phyloP scores from a whole-genome alignment of 73 alveolate species.

The Strombidium stylifer region DNA sequence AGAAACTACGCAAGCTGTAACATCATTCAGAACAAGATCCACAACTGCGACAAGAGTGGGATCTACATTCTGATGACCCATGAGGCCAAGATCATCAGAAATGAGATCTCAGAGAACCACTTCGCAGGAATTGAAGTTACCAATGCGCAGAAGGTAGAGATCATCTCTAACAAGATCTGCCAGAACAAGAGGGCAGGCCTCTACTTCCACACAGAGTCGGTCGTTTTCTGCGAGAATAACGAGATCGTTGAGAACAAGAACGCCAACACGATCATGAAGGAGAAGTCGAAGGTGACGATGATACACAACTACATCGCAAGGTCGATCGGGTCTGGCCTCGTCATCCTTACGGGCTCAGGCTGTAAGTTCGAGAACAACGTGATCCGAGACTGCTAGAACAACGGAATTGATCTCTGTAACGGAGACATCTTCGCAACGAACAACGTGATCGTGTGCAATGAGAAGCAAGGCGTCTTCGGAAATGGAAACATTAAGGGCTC shows the following conservation, averaged over 20 bases:
- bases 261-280: constrained; percentile 13
- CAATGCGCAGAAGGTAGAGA: constrained; percentile 27
- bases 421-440: not conserved
- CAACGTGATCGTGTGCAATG: constrained; percentile 1
- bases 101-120: constrained; percentile 16
- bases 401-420: constrained; percentile 14
- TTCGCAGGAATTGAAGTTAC: constrained; percentile 35
- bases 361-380: constrained; percentile 1
- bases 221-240: constrained; percentile 4
- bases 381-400: not conserved
- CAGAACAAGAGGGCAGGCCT: constrained; percentile 18
- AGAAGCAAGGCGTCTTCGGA: not conserved
- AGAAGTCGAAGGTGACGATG: constrained; percentile 5
- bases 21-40: not conserved
- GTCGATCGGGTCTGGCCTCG: constrained; percentile 10
- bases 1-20: constrained; percentile 14
- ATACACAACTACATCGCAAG: not conserved
- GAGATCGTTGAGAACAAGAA: constrained; percentile 4
- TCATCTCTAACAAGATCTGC: not conserved
- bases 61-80: not conserved
- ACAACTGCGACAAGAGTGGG: constrained; percentile 24
- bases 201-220: constrained; percentile 17
- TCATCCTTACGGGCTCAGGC: not conserved
- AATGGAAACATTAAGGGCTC: constrained; percentile 14
- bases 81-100: constrained; percentile 18